These are phyloP conservation scores for Podospora appendiculata DNA, from an alignment of 495 filamentous ascomycete species.

Conservation along the genomic window DNA sequence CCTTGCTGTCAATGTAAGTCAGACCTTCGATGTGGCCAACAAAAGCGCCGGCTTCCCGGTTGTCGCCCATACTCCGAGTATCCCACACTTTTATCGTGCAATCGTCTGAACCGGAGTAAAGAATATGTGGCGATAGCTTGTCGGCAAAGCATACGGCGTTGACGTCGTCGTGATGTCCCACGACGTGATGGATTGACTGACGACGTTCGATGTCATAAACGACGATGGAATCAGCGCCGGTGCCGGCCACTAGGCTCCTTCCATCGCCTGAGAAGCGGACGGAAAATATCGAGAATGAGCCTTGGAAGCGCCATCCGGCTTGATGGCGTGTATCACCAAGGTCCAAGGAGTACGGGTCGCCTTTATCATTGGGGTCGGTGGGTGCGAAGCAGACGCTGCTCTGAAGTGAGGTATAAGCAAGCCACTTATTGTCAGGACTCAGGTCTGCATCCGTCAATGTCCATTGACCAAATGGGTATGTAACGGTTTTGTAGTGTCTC, in stretches of 20 bases:
- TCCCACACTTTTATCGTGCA: slow-evolving; percentile 96
- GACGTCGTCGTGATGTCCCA: slow-evolving; percentile 79
- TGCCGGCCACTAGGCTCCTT: slow-evolving; percentile 83
- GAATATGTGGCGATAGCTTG: slow-evolving; percentile 78
- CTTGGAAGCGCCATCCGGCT: slow-evolving; percentile 26
- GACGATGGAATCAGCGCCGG: slow-evolving; percentile 66
- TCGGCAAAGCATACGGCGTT: slow-evolving; percentile 98
- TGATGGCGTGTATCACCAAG: slow-evolving; percentile 43
- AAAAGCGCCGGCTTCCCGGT: slow-evolving; percentile 84
- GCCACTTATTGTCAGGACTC: slow-evolving; percentile 83
- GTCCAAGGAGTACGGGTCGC: slow-evolving; percentile 70
- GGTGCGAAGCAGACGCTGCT: slow-evolving; percentile 75
- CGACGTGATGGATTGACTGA: slow-evolving; percentile 62
- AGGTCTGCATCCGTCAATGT: slow-evolving; percentile 91
- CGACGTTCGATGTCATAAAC: slow-evolving; percentile 90
- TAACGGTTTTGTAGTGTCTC: slow-evolving; percentile 90
- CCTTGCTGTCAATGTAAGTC: slow-evolving; percentile 94
- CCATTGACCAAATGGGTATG: slow-evolving; percentile 83
- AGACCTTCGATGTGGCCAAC: slow-evolving; percentile 90
- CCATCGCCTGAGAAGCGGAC: slow-evolving; percentile 92
- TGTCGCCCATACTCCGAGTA: slow-evolving; percentile 78
- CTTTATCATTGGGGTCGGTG: slow-evolving; percentile 73
- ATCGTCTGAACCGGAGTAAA: slow-evolving; percentile 96
- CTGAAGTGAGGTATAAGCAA: slow-evolving; percentile 83
- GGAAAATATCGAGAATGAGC: slow-evolving; percentile 67